Base-by-base conservation (phyloP, 495 filamentous ascomycete species). In the Neurospora sp. region DNA sequence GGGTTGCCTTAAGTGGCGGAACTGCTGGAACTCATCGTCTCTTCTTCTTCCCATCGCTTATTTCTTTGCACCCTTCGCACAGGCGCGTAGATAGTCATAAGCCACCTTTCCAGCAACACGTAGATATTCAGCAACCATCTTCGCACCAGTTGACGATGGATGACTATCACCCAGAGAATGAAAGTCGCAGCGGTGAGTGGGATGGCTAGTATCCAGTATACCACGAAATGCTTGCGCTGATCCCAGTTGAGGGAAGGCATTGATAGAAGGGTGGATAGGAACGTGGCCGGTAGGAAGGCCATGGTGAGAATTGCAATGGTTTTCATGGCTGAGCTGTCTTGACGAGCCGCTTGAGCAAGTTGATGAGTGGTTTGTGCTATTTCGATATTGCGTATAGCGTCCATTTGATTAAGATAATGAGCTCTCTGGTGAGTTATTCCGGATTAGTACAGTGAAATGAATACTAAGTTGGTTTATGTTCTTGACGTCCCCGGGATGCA, bases 281-380 rank as follows among this genome's bases (percentile, higher is more conserved):
- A 72, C 1, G 72, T 72, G 4, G 42, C 70, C 0, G 75, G 72
- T 0, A 76, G 40, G 15, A 83, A 83, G 13, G 79, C 76, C 76
- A 83, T 80, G 28, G 81, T 83, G 76, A 83, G 77, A 15, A 83
- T 71, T 0, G 82, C 81, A 10, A 83, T 77, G 5, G 80, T 79
- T 69, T 80, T 79, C 82, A 83, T 83, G 6, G 40, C 40, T 17
- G 77, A 75, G 71, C 82, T 83, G 69, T 84, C 82, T 62, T 75
- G 75, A 59, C 78, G 73, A 21, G 77, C 70, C 4, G 81, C 79
- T 72, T 78, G 74, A 0, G 81, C 81, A 36, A 82, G 73, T 62
- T 72, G 40, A 13, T 76, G 71, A 34, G 77, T 78, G 0, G 70
- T 34, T 13, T 48, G 1, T 1, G 42, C 70, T 2, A 5, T 34